Base-by-base conservation (phyloP, 768 basidiomycete species). In the Suillus weaverae region DNA sequence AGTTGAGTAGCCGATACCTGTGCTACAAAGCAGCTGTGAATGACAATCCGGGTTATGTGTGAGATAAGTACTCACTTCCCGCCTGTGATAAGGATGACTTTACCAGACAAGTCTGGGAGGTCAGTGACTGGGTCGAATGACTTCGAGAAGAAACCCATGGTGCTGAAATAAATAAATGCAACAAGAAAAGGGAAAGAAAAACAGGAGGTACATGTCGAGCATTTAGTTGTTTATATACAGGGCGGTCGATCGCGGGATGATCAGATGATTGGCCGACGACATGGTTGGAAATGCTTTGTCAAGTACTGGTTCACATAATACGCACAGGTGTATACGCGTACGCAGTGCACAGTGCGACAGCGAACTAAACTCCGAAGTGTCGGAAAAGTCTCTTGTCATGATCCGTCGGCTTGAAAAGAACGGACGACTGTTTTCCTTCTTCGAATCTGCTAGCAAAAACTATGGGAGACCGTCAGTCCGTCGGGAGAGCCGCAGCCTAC, bases 11-110 rank as follows among this genome's bases (percentile, higher is more conserved):
- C 87, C 87, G 18, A 85, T 78, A 1, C 85, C 84, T 0, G 78
- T 69, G 54, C 83, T 85, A 41, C n/a, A 9, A 10, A 51, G 16
- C 2, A 6, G 6, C 13, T 20, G 13, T 51, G n/a, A 30, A 48
- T 26, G 16, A 6, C 7, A 55, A 16, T 36, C 35, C 30, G n/a
- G 13, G 9, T 18, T 30, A 30, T 51, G 2, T 6, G 2, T 22
- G 32, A 68, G 73, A 32, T 62, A n/a, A n/a, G n/a, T n/a, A 86
- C 84, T 54, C 18, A 54, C 53, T 87, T 88, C 67, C 81, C 85
- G 18, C 86, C 87, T 0, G 86, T 88, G 22, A 89, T 83, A 46
- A 87, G 73, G 53, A 77, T 70, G n/a, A 87, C 83, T 69, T 85
- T 85, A 13, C 83, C 84, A 7, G 71, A 73, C 9, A 85, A 72